Evolutionary conservation across 805 yeast species (phyloP), one percentile per base, ranked within the genome.

Genomic region (Ogataea trehalophila): DNA sequence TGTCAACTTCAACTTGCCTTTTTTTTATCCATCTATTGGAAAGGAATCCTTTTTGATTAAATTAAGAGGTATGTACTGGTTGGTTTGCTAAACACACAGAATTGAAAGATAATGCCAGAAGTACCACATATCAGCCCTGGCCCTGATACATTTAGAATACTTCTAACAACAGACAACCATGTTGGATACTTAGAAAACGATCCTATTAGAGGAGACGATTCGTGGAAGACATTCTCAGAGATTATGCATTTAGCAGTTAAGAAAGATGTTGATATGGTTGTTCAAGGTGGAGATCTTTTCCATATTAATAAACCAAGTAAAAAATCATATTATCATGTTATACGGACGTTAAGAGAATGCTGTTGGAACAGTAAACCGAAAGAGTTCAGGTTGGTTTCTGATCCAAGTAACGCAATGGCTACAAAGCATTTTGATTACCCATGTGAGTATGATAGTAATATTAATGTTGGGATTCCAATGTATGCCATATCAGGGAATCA

Each of bases 401-500:
- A 92, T 60, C 94, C 96, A 1, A 67, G 78, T 2, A 55, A 71
- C 40, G 80, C 81, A 1, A 74, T 85, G 53, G 81, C 78, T 42
- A 82, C 80, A 47, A 56, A 61, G 37, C 85, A 86, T 16, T 74
- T 85, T 54, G 77, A 82, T 43, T 76, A 79, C 46, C 86, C 91
- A 26, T 90, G 90, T 60, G 95, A 87, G 63, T 94, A 88, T 60
- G 98, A 94, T 63, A 89, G 92, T 2, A 89, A 94, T 63, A 67
- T 88, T 50, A 94, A 94, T 65, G 83, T 94, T 3, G 81, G 95
- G 0, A 77, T 91, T 15, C 99, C 99, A 0, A 77, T 94, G 8
- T 89, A 94, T 71, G 92, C 91, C 6, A 92, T 94, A 4, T 81
- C 92, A 41, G 99, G 99, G 2, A 94, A 94, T 59, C 99, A 94